Evolutionary conservation across 2,329 filamentous ascomycete genomes (phyloP).

Genomic region (Pseudocercospora fijiensis): DNA sequence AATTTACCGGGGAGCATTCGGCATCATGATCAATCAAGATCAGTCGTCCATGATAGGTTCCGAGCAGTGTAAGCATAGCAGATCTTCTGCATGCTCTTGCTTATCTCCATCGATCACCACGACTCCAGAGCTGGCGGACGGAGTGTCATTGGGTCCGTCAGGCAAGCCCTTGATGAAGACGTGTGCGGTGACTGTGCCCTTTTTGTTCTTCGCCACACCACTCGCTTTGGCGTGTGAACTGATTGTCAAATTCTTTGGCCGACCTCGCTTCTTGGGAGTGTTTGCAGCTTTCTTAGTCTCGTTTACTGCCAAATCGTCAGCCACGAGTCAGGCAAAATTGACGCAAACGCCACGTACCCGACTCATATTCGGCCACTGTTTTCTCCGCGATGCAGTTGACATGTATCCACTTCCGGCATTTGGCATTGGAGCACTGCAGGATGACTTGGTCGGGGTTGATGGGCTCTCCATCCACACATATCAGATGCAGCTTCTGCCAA

Average conservation of each 20-base stretch:
- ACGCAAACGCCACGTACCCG: conserved; percentile 15
- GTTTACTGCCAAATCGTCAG: conserved; percentile 20
- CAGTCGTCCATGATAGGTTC: conserved; percentile 27
- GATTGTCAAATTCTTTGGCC: conserved; percentile 21
- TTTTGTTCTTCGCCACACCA: conserved; percentile 16
- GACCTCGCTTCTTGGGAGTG: conserved; percentile 19
- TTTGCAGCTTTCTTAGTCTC: conserved; percentile 14
- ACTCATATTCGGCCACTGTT: conserved; percentile 21
- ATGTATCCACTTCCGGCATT: conserved; percentile 47
- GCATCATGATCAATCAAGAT: conserved; percentile 3
- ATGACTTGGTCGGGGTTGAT: conserved; percentile 46
- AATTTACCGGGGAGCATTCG: background rate
- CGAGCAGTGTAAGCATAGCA: conserved; percentile 35
- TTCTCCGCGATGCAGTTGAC: conserved; percentile 41
- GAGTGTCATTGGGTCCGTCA: conserved; percentile 9
- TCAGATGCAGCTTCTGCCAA: conserved; percentile 37
- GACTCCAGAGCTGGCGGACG: conserved; percentile 29
- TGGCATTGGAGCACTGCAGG: conserved; percentile 41
- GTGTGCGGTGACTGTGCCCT: conserved; percentile 23
- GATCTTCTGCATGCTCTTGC: conserved; percentile 25
- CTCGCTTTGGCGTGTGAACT: conserved; percentile 8
- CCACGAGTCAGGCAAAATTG: background rate
- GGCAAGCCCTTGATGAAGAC: conserved; percentile 32
- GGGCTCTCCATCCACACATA: conserved; percentile 44
- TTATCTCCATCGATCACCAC: conserved; percentile 31